Conservation (phyloP, 2,329 filamentous ascomycete genomes). For the Aureobasidium sp. region DNA sequence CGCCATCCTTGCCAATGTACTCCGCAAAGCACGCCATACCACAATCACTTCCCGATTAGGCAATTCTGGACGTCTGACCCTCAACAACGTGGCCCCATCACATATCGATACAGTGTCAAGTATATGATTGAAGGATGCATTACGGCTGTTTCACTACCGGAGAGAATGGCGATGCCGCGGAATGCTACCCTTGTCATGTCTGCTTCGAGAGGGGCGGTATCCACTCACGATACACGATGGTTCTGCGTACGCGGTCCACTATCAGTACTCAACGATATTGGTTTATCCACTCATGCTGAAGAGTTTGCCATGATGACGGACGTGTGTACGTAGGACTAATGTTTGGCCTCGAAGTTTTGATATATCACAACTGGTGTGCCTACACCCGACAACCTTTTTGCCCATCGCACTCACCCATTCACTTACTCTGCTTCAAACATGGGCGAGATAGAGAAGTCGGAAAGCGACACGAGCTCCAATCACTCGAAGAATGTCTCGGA, state of each 20-base stretch:
- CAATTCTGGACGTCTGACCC: slow-evolving; percentile 3
- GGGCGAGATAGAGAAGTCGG: neutral
- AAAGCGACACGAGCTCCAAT: slow-evolving; percentile 4
- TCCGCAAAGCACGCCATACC: slow-evolving; percentile 11
- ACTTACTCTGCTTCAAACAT: neutral
- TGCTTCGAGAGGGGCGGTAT: neutral
- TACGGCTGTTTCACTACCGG: neutral
- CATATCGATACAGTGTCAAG: neutral
- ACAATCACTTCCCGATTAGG: slow-evolving; percentile 5
- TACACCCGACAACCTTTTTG: neutral
- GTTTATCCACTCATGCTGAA: neutral
- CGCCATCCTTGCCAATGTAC: slow-evolving; percentile 8
- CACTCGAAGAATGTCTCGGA: slow-evolving; percentile 7
- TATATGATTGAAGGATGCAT: neutral
- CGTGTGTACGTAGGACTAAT: neutral
- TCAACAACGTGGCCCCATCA: neutral
- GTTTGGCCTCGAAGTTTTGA: neutral
- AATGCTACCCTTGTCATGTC: neutral
- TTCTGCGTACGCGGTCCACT: neutral
- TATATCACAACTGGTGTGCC: neutral
- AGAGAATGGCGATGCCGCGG: slow-evolving; percentile 2
- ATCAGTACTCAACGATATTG: slow-evolving; percentile 1
- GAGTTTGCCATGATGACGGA: neutral
- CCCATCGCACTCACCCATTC: neutral
- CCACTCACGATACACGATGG: neutral